Conservation (phyloP, 345 rosid genomes). For the Lepidium sativum region DNA sequence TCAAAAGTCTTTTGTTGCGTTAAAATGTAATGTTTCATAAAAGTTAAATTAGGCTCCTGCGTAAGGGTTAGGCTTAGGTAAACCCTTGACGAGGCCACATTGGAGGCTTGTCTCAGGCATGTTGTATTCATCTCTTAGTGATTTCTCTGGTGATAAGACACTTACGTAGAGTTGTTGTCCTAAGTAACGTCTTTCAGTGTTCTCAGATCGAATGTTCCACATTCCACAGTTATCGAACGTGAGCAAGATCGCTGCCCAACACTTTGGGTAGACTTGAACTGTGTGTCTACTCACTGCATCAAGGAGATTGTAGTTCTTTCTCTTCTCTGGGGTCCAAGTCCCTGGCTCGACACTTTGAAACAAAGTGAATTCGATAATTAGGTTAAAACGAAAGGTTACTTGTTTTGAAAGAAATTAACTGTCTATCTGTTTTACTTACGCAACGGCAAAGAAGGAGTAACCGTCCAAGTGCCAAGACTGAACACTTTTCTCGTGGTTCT, state of each 20-base stretch:
- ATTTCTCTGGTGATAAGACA: conserved; percentile 52
- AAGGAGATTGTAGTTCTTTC: conserved; percentile 62
- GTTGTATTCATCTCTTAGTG: conserved; percentile 87
- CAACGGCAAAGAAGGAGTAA: conserved; percentile 71
- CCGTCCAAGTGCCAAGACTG: conserved; percentile 75
- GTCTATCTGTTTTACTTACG: conserved; percentile 37
- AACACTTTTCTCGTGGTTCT: conserved; percentile 63
- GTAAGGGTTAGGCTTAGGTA: conserved; percentile 65
- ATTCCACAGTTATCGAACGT: conserved; percentile 85
- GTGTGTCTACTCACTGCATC: conserved; percentile 87
- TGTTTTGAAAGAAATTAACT: background rate
- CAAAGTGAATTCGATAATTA: background rate
- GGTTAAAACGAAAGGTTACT: background rate
- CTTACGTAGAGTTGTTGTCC: conserved; percentile 76
- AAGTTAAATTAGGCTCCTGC: conserved; percentile 27
- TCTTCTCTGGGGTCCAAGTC: conserved; percentile 75
- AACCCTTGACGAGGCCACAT: conserved; percentile 45
- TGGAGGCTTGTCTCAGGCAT: conserved; percentile 48
- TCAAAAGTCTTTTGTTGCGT: conserved; percentile 20
- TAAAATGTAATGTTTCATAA: background rate
- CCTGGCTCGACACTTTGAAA: conserved; percentile 62
- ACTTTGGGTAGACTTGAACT: conserved; percentile 71
- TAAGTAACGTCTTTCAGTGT: conserved; percentile 51
- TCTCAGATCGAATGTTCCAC: conserved; percentile 83
- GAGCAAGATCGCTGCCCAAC: conserved; percentile 78